Conservation (phyloP, 2,329 filamentous ascomycete species). For the Xylaria multiplex region DNA sequence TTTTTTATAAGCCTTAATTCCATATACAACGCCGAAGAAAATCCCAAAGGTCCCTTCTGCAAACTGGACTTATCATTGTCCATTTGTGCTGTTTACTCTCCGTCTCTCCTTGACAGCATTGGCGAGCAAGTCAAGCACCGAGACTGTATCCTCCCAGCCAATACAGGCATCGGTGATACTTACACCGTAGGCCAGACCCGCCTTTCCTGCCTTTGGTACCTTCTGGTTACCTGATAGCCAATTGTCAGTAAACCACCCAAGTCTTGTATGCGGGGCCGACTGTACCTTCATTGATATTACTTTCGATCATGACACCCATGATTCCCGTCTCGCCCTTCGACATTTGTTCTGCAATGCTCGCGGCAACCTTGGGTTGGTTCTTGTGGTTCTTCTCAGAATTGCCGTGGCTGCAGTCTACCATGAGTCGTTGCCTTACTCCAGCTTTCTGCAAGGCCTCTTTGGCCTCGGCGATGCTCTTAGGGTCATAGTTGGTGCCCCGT, state of each 20-base stretch:
- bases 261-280: constrained; percentile 5
- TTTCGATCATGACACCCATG: constrained; percentile 99
- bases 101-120: constrained; percentile 81
- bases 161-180: constrained; percentile 99
- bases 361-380: constrained; percentile 95
- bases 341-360: constrained; percentile 83
- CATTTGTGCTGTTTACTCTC: constrained; percentile 53
- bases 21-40: background rate
- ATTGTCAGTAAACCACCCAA: constrained; percentile 43
- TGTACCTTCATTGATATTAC: constrained; percentile 91
- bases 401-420: constrained; percentile 98
- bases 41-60: background rate
- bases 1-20: background rate
- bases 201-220: constrained; percentile 85
- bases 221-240: constrained; percentile 78
- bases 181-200: constrained; percentile 89
- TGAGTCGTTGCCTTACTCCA: constrained; percentile 79
- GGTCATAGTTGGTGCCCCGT: constrained; percentile 93
- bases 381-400: constrained; percentile 96
- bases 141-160: constrained; percentile 88
- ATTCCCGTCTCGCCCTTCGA: constrained; percentile 83
- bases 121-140: constrained; percentile 80
- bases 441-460: constrained; percentile 82
- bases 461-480: constrained; percentile 82
- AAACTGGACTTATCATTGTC: constrained; percentile 6